Evolutionary conservation across 805 yeast species (phyloP), one percentile per base, ranked within the genome.

Genomic region (Zygotorulaspora chibaensis): DNA sequence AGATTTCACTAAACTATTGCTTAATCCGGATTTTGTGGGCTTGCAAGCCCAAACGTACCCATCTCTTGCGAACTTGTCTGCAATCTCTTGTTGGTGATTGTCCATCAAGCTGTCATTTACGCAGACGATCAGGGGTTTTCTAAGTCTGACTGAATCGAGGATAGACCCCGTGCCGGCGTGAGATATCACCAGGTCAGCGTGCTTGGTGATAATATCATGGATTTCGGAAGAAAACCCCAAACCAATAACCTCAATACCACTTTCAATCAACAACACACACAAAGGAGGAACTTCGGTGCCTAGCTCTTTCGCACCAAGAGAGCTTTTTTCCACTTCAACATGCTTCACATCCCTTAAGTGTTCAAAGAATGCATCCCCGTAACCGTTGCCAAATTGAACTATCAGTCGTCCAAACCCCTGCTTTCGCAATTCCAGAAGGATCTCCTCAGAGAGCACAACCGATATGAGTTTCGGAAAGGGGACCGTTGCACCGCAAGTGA

Each of bases 151-250:
- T 0, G 86, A 74, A 57, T 91, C 99, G 23, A 93, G 63, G 7
- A 91, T 85, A 0, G 96, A 87, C 2, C 99, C 99, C 0, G 98
- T 87, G 1, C 85, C 84, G 12, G 96, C 97, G 62, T 93, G 98
- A 0, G 96, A 81, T 10, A 93, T 74, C 9, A 91, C 86, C 35
- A 87, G 54, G 41, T 80, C 79, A 1, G 81, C 70, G 1, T 58
- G 31, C 0, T 54, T 38, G 2, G 35, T 25, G 2, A 87, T 76
- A 46, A 73, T 70, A 0, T 63, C 56, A 2, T 55, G 58, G 20
- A 79, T 67, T 31, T 73, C 62, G 3, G 66, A 56, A 8, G 77
- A 72, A 54, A 77, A 77, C 3, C 64, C 67, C 25, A 83, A 67
- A 2, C 84, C 82, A 17, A 61, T 54, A 8, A 82, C 62, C 3